phyloP scores from a whole-genome alignment of 2,329 filamentous ascomycete species.

The Penicillium sp. region DNA sequence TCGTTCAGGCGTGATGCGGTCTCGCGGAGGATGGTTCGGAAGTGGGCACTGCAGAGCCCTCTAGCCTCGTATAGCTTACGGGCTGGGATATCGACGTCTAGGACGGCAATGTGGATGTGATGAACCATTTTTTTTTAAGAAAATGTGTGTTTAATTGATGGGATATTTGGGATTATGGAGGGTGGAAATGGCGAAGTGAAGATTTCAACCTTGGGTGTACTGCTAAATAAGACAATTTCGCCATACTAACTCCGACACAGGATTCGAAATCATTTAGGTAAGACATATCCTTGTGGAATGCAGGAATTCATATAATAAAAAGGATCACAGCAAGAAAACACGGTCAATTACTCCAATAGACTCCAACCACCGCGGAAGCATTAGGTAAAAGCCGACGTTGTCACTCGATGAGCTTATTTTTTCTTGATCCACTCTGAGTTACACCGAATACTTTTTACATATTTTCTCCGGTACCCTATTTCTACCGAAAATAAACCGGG shows the following conservation, averaged over 20 bases:
- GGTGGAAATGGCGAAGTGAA: background rate
- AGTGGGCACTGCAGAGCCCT: slow-evolving; percentile 29
- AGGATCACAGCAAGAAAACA: slow-evolving; percentile 11
- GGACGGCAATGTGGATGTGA: slow-evolving; percentile 28
- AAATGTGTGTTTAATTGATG: background rate
- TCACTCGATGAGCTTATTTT: slow-evolving; percentile 23
- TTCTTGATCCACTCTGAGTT: slow-evolving; percentile 15
- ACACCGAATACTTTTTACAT: slow-evolving; percentile 4
- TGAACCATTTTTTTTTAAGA: slow-evolving; percentile 17
- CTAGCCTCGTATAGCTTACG: slow-evolving; percentile 26
- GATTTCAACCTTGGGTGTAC: background rate
- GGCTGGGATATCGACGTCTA: slow-evolving; percentile 30
- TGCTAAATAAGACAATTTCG: slow-evolving; percentile 2
- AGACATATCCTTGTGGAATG: slow-evolving; percentile 5
- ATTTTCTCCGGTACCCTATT: background rate
- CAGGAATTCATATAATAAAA: slow-evolving; percentile 10
- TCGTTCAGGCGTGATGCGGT: slow-evolving; percentile 26
- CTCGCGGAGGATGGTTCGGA: slow-evolving; percentile 26
- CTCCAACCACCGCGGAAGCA: slow-evolving; percentile 20
- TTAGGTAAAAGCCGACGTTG: slow-evolving; percentile 25
- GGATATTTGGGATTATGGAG: background rate
- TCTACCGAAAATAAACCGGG: background rate
- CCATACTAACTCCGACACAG: background rate
- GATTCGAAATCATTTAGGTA: slow-evolving; percentile 14
- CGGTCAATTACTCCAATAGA: slow-evolving; percentile 16